Base-by-base conservation (phyloP, 1,284 basidiomycete genomes). In the Caloboletus inedulis region DNA sequence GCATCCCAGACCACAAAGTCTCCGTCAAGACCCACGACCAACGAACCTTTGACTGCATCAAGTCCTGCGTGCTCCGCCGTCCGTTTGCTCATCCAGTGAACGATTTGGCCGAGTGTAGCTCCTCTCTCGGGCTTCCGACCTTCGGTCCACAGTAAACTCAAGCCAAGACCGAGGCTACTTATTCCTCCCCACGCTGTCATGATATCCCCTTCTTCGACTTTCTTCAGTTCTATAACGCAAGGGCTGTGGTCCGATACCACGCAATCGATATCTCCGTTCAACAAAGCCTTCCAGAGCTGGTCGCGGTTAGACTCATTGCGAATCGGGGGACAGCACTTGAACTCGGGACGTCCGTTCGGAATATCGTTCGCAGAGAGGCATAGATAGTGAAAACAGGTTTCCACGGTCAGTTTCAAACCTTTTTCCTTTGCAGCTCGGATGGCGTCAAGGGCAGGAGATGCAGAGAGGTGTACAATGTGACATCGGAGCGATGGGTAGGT, bases 251-350 rank as follows among this genome's bases (percentile, higher is more conserved):
- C 94, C 46, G 91, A 94, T 14, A 97, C 93, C 50, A 97, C 83
- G 64, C 81, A 94, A 69, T 95, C 89, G 60, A 98, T 93, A 34
- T 84, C 78, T 3, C 90, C 92, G 47, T 87, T 84, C 52, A 79
- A 69, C 47, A 97, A 70, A 0, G 89, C 93, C n/a, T 80, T 77
- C 89, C 92, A 92, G 4, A 97, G 74, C 37, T 70, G 65, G 41
- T 88, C 82, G 55, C 85, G 78, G 69, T 97, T 98, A 3, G 66
- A 69, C 13, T 76, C 73, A 43, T 83, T 80, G 40, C 94, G 82
- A 58, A 98, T 89, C 3, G 94, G 94, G n/a, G 94, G 94, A 70
- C 92, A 95, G 66, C 94, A 97, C 69, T 98, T 97, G 80, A 89
- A 92, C 68, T 91, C 85, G 36, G 89, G 84, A 18, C 72, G 80